Evolutionary conservation across 495 filamentous ascomycete species (phyloP).

Genomic region (Aspergillus sparsus): DNA sequence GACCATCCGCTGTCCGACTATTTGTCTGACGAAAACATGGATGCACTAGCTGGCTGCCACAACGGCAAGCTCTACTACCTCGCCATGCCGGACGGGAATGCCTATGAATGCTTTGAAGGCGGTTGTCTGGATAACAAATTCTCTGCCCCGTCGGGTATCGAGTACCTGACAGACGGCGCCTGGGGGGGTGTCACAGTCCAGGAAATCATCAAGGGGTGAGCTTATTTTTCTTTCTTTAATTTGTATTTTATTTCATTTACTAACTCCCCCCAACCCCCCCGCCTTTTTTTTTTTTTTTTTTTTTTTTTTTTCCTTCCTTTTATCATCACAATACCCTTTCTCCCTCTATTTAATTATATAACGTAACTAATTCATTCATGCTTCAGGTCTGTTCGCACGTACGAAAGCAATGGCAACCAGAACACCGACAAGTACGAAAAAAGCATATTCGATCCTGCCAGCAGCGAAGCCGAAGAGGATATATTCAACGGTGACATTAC

Average conservation of each 20-base stretch:
- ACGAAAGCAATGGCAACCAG: too few relatives aligned
- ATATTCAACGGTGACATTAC: too few relatives aligned
- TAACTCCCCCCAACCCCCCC: background rate
- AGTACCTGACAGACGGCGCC: constrained; percentile 14
- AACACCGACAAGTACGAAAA: too few relatives aligned
- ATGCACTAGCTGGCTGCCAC: constrained; percentile 26
- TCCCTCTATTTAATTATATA: too few relatives aligned
- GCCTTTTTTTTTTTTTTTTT: constrained; percentile 1
- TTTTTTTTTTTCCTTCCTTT: background rate
- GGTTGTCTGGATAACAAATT: constrained; percentile 21
- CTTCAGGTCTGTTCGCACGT: too few relatives aligned
- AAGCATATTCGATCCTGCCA: too few relatives aligned
- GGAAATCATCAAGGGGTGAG: constrained; percentile 28
- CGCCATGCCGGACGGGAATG: constrained; percentile 23
- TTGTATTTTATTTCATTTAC: too few relatives aligned
- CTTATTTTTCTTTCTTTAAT: constrained; percentile 1
- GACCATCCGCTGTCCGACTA: constrained; percentile 26
- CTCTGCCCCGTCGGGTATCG: constrained; percentile 26
- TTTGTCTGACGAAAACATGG: constrained; percentile 21
- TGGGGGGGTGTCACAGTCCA: constrained; percentile 26
- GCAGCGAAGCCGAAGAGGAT: too few relatives aligned
- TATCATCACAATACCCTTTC: too few relatives aligned
- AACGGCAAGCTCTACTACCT: constrained; percentile 34
- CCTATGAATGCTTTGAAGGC: constrained; percentile 1
- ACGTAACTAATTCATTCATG: too few relatives aligned